Evolutionary conservation across 306 rosid genomes (phyloP).

Genomic region (Delonix regia): DNA sequence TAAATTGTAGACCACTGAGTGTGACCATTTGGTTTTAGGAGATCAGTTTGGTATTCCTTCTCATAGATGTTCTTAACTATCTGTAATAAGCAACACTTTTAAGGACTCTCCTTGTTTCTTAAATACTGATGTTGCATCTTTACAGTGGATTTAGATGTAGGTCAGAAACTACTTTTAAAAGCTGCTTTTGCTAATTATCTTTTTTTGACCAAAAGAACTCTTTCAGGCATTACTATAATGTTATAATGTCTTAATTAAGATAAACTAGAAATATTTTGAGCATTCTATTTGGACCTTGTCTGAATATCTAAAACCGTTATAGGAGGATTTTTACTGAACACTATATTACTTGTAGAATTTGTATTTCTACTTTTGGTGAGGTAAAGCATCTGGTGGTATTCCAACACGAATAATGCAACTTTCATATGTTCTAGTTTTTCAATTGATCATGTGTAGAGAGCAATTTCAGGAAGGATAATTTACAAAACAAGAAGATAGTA

Average conservation of each 20-base stretch:
- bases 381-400: neutral
- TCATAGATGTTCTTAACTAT: neutral
- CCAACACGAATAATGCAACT: slow-evolving; percentile 4
- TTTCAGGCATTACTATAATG: neutral
- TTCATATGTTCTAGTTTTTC: slow-evolving; percentile 4
- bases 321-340: neutral
- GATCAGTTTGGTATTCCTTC: neutral
- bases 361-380: neutral
- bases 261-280: neutral
- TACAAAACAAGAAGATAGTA: neutral
- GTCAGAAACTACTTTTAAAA: neutral
- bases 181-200: neutral
- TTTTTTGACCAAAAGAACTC: slow-evolving; percentile 12
- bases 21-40: slow-evolving; percentile 1
- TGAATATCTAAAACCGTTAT: slow-evolving; percentile 10
- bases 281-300: slow-evolving; percentile 8
- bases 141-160: neutral
- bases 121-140: neutral
- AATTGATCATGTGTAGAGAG: neutral
- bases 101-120: neutral
- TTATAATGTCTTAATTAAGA: neutral
- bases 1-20: neutral
- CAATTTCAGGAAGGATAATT: slow-evolving; percentile 2
- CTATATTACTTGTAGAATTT: neutral
- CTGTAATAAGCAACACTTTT: neutral